Conservation (phyloP, 441 rosid genomes). For the Adansonia madagascariensis region DNA sequence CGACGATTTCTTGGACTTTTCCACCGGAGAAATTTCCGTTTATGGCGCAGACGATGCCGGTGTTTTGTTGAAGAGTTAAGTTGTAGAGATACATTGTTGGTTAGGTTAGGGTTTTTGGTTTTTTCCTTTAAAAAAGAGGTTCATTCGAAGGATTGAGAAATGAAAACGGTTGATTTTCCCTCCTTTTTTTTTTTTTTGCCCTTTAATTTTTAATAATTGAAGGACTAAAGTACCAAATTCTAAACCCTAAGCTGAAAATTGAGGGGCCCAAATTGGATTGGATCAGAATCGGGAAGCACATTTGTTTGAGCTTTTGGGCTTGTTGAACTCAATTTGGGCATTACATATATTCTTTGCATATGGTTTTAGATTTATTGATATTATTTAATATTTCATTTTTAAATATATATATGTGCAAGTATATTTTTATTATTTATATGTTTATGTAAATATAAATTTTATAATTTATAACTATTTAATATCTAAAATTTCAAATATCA, state of each 20-base stretch:
- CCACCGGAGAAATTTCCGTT: slow-evolving; percentile 94
- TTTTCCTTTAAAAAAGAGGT: not conserved
- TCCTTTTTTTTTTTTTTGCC: not conserved
- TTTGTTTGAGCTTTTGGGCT: not conserved
- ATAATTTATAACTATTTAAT: too few relatives aligned
- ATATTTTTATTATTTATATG: too few relatives aligned
- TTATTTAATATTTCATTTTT: too few relatives aligned
- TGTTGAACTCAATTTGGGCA: not conserved
- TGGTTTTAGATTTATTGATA: too few relatives aligned
- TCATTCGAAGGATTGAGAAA: not conserved
- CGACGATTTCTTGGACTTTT: slow-evolving; percentile 81
- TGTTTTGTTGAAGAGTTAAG: slow-evolving; percentile 87
- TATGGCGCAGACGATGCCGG: slow-evolving; percentile 81
- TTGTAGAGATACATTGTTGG: slow-evolving; percentile 78
- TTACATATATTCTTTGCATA: too few relatives aligned
- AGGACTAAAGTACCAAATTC: not conserved
- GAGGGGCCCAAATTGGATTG: too few relatives aligned
- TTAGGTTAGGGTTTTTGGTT: slow-evolving; percentile 15
- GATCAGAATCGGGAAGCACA: too few relatives aligned
- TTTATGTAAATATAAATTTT: too few relatives aligned
- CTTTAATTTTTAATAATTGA: too few relatives aligned
- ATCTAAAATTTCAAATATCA: too few relatives aligned
- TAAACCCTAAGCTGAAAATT: not conserved
- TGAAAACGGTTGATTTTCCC: not conserved
- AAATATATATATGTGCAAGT: too few relatives aligned